Percentiles rank a stretch among this genome's conserved stretches.
These are phyloP conservation scores for Eleusine coracana DNA, from an alignment of 176 grass and related monocot genomes.

Conservation along the genomic window DNA sequence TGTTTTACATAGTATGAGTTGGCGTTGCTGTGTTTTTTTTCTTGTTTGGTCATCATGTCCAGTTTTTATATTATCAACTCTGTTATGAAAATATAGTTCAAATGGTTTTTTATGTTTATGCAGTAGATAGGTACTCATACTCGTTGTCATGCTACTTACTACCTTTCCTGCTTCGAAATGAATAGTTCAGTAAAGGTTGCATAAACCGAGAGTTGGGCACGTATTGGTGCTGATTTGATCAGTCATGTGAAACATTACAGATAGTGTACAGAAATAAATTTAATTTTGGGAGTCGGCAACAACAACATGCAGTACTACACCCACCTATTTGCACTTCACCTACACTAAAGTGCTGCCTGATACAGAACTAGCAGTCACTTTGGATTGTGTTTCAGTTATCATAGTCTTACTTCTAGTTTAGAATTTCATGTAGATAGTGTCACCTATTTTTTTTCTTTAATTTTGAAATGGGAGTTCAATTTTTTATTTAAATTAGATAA, in stretches of 20 bases:
- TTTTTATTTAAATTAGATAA: too few relatives aligned
- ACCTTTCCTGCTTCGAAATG: neutral
- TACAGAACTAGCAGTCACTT: neutral
- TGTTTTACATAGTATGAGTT: neutral
- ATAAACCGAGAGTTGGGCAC: neutral
- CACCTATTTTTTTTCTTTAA: too few relatives aligned
- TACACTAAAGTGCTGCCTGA: neutral
- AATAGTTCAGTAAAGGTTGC: neutral
- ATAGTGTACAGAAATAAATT: neutral
- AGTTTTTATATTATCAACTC: neutral
- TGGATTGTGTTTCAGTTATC: neutral
- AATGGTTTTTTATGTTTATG: neutral
- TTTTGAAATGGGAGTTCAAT: too few relatives aligned
- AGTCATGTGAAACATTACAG: slow-evolving; percentile 14
- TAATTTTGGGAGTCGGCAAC: neutral
- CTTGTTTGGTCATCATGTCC: neutral
- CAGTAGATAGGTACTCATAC: neutral
- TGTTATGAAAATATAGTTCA: neutral
- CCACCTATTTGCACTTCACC: neutral
- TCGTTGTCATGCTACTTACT: neutral
- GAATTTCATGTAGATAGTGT: too few relatives aligned
- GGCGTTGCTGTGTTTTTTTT: neutral
- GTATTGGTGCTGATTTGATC: neutral
- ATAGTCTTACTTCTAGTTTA: neutral
- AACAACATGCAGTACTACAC: neutral